Evolutionary conservation across 2,329 filamentous ascomycete species (phyloP).

Genomic region (Colletotrichum tropicicola): DNA sequence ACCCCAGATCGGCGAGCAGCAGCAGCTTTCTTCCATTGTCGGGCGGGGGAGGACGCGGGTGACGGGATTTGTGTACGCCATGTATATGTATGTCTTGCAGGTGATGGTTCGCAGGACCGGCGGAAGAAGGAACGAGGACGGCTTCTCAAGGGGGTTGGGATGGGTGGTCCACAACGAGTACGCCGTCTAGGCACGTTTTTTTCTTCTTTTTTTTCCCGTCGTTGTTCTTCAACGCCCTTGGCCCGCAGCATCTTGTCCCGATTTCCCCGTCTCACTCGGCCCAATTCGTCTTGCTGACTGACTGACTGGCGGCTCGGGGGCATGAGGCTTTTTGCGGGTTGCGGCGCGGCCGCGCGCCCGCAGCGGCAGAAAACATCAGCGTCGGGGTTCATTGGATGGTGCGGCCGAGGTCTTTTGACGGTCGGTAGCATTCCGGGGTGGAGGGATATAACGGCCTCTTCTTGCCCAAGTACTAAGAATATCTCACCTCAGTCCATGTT

Average conservation of each 20-base stretch:
- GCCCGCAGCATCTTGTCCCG: not conserved
- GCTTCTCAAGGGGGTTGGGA: too few species aligned
- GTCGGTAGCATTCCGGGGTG: not conserved
- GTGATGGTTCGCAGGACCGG: not conserved
- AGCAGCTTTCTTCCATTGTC: not conserved
- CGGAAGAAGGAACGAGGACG: not conserved
- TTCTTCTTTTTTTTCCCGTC: not conserved
- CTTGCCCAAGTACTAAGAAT: too few species aligned
- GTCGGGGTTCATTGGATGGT: too few species aligned
- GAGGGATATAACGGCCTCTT: not conserved
- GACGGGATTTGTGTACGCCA: not conserved
- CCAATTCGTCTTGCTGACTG: not conserved
- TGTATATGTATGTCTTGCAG: not conserved
- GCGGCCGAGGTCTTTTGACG: too few species aligned
- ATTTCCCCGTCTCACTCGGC: not conserved
- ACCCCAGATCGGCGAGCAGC: too few species aligned
- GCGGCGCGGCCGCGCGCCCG: too few species aligned
- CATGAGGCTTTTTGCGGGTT: too few species aligned
- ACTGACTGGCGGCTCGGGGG: too few species aligned
- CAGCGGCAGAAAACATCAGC: too few species aligned
- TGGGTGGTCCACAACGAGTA: not conserved
- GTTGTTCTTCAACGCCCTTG: not conserved
- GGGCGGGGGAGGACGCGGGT: not conserved
- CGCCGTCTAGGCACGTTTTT: not conserved
- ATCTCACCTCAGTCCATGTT: too few species aligned